Base-by-base conservation (phyloP, 768 basidiomycete species). In the Phylloporus arenicola region DNA sequence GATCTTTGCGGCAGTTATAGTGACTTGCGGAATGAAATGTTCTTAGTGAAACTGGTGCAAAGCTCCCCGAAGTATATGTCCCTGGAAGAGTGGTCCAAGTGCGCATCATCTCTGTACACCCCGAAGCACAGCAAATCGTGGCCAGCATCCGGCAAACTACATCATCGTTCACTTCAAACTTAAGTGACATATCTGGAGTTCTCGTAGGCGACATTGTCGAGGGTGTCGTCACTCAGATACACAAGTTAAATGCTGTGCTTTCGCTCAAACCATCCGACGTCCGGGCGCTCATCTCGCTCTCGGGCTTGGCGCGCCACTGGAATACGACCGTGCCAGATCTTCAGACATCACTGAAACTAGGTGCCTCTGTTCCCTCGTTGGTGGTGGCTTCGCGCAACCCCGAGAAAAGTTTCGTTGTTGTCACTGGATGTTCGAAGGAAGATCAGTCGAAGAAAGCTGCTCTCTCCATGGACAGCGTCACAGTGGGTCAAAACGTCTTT, bases 371-470 rank as follows among this genome's bases (percentile, higher is more conserved):
- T 25, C 74, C 83, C 11, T 86, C 88, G 43, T 75, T 99, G 17
- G 81, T 89, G 7, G 88, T 98, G n/a, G 87, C 93, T 20, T 86
- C 89, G 9, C 87, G 89, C 56, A 92, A 90, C 62, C 75, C 82
- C 8, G 91, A 89, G 58, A 91, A 89, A 59, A 82, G 83, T 9
- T 77, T 97, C 55, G 86, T 96, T 53, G 84, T 96, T 54, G 88
- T 93, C 30, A 85, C 86, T 44, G 84, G 79, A 58, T 78, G 78
- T 55, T 84, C 84, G 1, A 83, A 84, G 63, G 82, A 78, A 57
- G 57, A 77, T 5, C 52, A 75, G 5, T 63, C 75, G 14, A 69
- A 73, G 48, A 84, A 81, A 57, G 68, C 64, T 20, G 60, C 75
- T 2, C 57, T 92, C 24, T 79, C 80, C 7, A 72, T 91, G 64